Conservation (phyloP, 2,329 filamentous ascomycete species). For the Alternaria conjuncta region DNA sequence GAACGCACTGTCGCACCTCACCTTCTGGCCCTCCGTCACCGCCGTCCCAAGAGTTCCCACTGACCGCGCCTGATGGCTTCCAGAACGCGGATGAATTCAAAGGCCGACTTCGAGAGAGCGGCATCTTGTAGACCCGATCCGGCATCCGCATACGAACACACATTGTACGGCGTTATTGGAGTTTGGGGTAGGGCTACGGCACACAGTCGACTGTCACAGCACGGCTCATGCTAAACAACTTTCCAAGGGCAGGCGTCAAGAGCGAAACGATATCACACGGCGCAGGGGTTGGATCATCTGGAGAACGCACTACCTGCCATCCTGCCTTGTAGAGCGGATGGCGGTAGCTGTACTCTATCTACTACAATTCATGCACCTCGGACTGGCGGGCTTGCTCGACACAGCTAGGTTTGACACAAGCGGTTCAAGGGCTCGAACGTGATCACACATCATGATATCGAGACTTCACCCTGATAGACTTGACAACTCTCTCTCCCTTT, state of each 20-base stretch:
- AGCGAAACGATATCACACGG: conserved; percentile 19
- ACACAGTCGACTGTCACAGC: conserved; percentile 25
- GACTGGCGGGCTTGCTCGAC: conserved; percentile 29
- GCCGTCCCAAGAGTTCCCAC: conserved; percentile 27
- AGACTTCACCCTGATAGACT: conserved; percentile 39
- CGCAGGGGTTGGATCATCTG: conserved; percentile 20
- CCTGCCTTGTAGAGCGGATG: conserved; percentile 44
- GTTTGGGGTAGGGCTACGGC: conserved; percentile 29
- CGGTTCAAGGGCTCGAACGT: conserved; percentile 46
- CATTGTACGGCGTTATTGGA: conserved; percentile 32
- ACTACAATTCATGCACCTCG: conserved; percentile 34
- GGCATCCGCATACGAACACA: conserved; percentile 11
- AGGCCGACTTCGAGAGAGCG: conserved; percentile 38
- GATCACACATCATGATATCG: conserved; percentile 49
- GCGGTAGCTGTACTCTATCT: conserved; percentile 49
- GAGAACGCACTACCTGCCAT: conserved; percentile 48
- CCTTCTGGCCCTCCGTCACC: conserved; percentile 17
- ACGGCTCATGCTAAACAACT: conserved; percentile 30
- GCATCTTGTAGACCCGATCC: conserved; percentile 33
- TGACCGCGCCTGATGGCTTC: conserved; percentile 33
- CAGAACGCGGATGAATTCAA: conserved; percentile 43
- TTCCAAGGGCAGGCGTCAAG: conserved; percentile 23
- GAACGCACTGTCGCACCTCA: conserved; percentile 13
- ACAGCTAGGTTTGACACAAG: conserved; percentile 44
- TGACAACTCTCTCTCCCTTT: conserved; percentile 13